Conservation (phyloP, 768 basidiomycete genomes). For the Suillus ampliporus region DNA sequence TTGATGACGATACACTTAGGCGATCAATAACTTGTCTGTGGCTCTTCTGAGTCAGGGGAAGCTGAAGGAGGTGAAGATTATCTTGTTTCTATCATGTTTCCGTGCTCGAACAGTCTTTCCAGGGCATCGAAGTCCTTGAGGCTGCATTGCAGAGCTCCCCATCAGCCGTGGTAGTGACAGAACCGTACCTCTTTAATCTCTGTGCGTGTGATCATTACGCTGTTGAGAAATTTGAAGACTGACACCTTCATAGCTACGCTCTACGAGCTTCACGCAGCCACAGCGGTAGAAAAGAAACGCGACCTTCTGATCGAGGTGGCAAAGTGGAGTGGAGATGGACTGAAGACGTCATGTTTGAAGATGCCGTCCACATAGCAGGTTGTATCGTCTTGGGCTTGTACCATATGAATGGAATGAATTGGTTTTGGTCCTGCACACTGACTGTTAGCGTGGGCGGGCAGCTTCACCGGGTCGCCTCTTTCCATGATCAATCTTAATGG, state of each 20-base stretch:
- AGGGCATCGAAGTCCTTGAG: slow-evolving; percentile 79
- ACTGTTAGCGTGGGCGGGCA: neutral
- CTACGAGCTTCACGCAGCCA: slow-evolving; percentile 79
- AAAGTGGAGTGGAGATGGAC: slow-evolving; percentile 86
- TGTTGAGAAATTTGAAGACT: slow-evolving; percentile 2
- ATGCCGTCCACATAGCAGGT: slow-evolving; percentile 53
- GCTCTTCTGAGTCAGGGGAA: slow-evolving; percentile 72
- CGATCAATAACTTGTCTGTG: slow-evolving; percentile 80
- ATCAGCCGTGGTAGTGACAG: slow-evolving; percentile 72
- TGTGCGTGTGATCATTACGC: slow-evolving; percentile 51
- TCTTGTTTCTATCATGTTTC: neutral
- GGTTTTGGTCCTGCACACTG: neutral
- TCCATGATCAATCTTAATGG: neutral
- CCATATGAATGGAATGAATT: neutral
- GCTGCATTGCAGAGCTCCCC: slow-evolving; percentile 65
- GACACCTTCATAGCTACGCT: slow-evolving; percentile 63
- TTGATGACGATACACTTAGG: slow-evolving; percentile 41
- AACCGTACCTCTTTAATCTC: slow-evolving; percentile 86
- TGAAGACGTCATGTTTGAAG: slow-evolving; percentile 78
- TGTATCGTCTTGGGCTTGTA: neutral
- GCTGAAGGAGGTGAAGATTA: slow-evolving; percentile 62
- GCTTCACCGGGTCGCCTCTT: neutral
- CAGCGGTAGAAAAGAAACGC: slow-evolving; percentile 77
- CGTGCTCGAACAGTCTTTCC: slow-evolving; percentile 3
- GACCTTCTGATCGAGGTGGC: slow-evolving; percentile 76